Evolutionary conservation across 768 basidiomycete genomes (phyloP).

Genomic region (Tricholoma sp.): DNA sequence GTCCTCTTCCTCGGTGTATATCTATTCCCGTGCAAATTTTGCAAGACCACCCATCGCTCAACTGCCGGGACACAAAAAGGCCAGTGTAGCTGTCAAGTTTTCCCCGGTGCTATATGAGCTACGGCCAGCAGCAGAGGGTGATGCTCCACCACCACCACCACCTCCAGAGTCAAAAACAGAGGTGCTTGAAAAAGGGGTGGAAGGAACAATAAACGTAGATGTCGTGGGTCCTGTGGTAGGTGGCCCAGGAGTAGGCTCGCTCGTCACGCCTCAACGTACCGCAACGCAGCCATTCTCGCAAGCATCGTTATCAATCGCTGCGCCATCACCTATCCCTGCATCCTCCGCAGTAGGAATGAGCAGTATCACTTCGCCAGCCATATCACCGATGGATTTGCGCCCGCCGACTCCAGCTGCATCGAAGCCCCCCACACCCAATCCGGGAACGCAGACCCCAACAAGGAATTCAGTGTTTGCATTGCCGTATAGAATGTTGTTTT

Average conservation of each 20-base stretch:
- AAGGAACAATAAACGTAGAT: slow-evolving; percentile 59
- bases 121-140: slow-evolving; percentile 49
- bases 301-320: slow-evolving; percentile 30
- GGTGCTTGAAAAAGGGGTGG: slow-evolving; percentile 60
- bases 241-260: slow-evolving; percentile 14
- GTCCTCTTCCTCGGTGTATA: slow-evolving; percentile 68
- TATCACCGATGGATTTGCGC: slow-evolving; percentile 51
- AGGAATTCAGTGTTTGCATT: slow-evolving; percentile 65
- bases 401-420: slow-evolving; percentile 59
- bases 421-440: slow-evolving; percentile 46
- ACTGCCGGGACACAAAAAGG: slow-evolving; percentile 93
- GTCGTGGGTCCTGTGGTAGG: slow-evolving; percentile 37
- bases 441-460: slow-evolving; percentile 18
- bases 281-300: slow-evolving; percentile 17
- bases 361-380: slow-evolving; percentile 42
- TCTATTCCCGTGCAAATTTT: slow-evolving; percentile 95
- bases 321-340: slow-evolving; percentile 44
- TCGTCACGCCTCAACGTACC: slow-evolving; percentile 30
- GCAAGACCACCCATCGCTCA: slow-evolving; percentile 90
- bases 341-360: slow-evolving; percentile 19
- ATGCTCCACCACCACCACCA: slow-evolving; percentile 16
- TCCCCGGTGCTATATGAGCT: slow-evolving; percentile 92
- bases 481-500: slow-evolving; percentile 92
- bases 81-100: slow-evolving; percentile 90
- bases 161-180: slow-evolving; percentile 39